These are phyloP conservation scores for Globisporangium cylindrosporum DNA, from an alignment of 352 stramenopile genomes.

Conservation along the genomic window DNA sequence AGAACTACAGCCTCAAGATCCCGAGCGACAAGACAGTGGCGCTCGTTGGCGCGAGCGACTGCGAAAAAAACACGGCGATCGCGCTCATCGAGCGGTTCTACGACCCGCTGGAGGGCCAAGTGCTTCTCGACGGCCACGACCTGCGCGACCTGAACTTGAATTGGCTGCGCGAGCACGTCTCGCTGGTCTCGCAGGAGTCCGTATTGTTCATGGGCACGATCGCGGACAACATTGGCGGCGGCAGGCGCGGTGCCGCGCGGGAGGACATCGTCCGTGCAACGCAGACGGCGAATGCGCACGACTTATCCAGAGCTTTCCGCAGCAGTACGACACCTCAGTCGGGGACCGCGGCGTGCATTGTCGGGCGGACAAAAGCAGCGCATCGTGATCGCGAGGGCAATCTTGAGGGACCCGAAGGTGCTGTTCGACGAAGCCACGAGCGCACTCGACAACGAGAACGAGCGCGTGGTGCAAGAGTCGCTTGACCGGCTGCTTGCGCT, in stretches of 20 bases:
- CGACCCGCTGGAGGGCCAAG: slow-evolving; percentile 35
- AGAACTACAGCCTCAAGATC: slow-evolving; percentile 59
- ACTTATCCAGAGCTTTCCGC: slow-evolving; percentile 87
- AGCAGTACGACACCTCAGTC: slow-evolving; percentile 85
- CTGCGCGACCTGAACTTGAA: slow-evolving; percentile 50
- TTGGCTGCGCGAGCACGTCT: slow-evolving; percentile 53
- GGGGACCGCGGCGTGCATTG: slow-evolving; percentile 87
- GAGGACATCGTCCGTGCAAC: slow-evolving; percentile 81
- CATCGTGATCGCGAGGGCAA: slow-evolving; percentile 89
- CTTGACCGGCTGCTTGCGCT: slow-evolving; percentile 48
- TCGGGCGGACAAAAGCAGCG: slow-evolving; percentile 90
- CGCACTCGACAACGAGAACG: slow-evolving; percentile 55
- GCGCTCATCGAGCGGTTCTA: slow-evolving; percentile 77
- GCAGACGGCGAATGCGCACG: slow-evolving; percentile 83
- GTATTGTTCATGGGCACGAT: slow-evolving; percentile 70
- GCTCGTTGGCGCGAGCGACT: slow-evolving; percentile 81
- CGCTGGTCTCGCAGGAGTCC: slow-evolving; percentile 81
- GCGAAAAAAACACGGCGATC: slow-evolving; percentile 82
- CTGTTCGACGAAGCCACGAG: slow-evolving; percentile 90
- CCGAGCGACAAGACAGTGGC: slow-evolving; percentile 64
- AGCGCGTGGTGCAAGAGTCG: slow-evolving; percentile 40
- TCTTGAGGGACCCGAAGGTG: slow-evolving; percentile 86
- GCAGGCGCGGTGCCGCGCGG: slow-evolving; percentile 46
- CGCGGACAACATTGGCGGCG: slow-evolving; percentile 49
- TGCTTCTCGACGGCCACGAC: slow-evolving; percentile 65